A percentile compares a stretch with the other conserved stretches of the same genome.
Evolutionary conservation across 306 rosid genomes (phyloP).

Genomic region (Ormosia semicastrata): DNA sequence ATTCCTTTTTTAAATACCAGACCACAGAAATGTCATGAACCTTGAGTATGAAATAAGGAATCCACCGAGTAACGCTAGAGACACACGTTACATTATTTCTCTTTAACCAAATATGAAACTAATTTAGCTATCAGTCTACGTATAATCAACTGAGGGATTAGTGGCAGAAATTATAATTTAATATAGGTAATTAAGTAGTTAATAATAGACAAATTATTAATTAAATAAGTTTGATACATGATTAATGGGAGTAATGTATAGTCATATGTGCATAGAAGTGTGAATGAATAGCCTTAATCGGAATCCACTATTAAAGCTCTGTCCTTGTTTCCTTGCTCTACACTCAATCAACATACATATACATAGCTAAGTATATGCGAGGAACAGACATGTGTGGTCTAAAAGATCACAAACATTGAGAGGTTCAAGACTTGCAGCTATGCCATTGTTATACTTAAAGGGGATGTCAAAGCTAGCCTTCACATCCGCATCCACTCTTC

Average conservation of each 20-base stretch:
- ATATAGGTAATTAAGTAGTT: too few species aligned
- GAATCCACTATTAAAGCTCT: not conserved
- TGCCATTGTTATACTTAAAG: conserved; percentile 7
- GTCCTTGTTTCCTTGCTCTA: conserved; percentile 12
- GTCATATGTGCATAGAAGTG: too few species aligned
- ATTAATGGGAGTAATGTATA: too few species aligned
- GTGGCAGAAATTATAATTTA: too few species aligned
- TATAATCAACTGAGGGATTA: too few species aligned
- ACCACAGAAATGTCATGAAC: not conserved
- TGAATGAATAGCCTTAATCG: conserved; percentile 12
- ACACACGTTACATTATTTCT: too few species aligned
- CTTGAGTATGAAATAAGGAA: not conserved
- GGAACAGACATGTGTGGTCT: not conserved
- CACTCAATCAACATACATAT: conserved; percentile 3
- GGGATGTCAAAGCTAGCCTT: not conserved
- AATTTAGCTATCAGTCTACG: too few species aligned
- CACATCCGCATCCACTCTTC: not conserved
- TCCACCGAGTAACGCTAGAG: too few species aligned
- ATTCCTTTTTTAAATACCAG: not conserved
- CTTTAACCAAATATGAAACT: too few species aligned
- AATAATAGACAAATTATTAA: too few species aligned
- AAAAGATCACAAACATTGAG: not conserved
- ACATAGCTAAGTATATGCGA: not conserved
- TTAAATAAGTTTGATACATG: too few species aligned
- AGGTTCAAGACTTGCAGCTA: not conserved